These are phyloP conservation scores for Kodamaea anthophila DNA, from an alignment of 1,139 yeast species.

Conservation along the genomic window DNA sequence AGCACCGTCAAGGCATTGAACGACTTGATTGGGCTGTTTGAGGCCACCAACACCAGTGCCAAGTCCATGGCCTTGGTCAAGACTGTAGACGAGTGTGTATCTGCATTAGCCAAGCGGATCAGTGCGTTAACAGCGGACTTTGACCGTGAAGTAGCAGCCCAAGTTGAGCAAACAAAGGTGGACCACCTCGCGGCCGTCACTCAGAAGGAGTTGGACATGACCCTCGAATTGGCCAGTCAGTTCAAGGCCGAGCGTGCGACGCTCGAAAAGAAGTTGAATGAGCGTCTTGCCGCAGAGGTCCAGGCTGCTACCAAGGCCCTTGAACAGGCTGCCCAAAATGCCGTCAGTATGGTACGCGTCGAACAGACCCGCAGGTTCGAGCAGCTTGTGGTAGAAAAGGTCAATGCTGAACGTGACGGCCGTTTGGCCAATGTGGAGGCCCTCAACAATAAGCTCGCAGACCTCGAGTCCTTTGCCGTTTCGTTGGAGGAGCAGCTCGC, in stretches of 20 bases:
- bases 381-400: slow-evolving; percentile 51
- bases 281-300: slow-evolving; percentile 59
- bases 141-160: slow-evolving; percentile 34
- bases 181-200: slow-evolving; percentile 55
- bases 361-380: slow-evolving; percentile 71
- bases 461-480: slow-evolving; percentile 53
- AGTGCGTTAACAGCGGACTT: slow-evolving; percentile 34
- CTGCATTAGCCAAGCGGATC: slow-evolving; percentile 27
- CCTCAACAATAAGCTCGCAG: slow-evolving; percentile 50
- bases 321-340: slow-evolving; percentile 70
- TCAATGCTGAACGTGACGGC: slow-evolving; percentile 78
- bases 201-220: slow-evolving; percentile 46
- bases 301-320: slow-evolving; percentile 65
- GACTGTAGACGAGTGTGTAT: slow-evolving; percentile 27
- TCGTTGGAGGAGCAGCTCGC: slow-evolving; percentile 53
- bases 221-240: slow-evolving; percentile 44
- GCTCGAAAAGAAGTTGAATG: slow-evolving; percentile 58
- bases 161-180: slow-evolving; percentile 37
- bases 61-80: slow-evolving; percentile 25
- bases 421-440: slow-evolving; percentile 66
- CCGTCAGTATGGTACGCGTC: slow-evolving; percentile 63
- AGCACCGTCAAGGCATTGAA: slow-evolving; percentile 47
- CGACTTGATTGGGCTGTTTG: slow-evolving; percentile 45
- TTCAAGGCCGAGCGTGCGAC: slow-evolving; percentile 51
- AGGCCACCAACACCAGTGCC: slow-evolving; percentile 27